A percentile compares a stretch with the other conserved stretches of the same genome.
Evolutionary conservation across 2,329 filamentous ascomycete species (phyloP).

Genomic region (Zopfia rhizophila): DNA sequence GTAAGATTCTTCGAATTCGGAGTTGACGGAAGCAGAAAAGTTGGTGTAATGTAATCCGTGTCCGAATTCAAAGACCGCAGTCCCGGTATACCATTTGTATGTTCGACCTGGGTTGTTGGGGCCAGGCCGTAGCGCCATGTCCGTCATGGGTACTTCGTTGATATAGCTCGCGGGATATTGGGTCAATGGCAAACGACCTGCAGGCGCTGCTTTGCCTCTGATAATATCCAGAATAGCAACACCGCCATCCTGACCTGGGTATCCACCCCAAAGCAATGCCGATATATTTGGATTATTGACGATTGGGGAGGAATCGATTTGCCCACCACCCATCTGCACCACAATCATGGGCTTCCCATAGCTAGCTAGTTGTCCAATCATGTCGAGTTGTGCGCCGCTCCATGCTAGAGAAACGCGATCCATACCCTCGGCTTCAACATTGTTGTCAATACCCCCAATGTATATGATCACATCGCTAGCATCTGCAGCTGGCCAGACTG

Average conservation of each 20-base stretch:
- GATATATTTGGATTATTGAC: slow-evolving; percentile 60
- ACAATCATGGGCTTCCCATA: slow-evolving; percentile 63
- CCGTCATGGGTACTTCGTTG: slow-evolving; percentile 62
- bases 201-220: slow-evolving; percentile 61
- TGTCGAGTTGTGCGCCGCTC: slow-evolving; percentile 62
- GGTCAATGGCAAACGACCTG: slow-evolving; percentile 65
- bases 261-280: slow-evolving; percentile 67
- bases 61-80: slow-evolving; percentile 65
- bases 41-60: slow-evolving; percentile 69
- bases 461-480: slow-evolving; percentile 64
- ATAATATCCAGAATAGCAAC: slow-evolving; percentile 65
- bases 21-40: slow-evolving; percentile 51
- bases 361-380: slow-evolving; percentile 60
- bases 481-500: slow-evolving; percentile 46
- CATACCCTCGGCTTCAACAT: slow-evolving; percentile 62
- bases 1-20: slow-evolving; percentile 15
- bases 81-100: slow-evolving; percentile 67
- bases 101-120: slow-evolving; percentile 63
- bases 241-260: slow-evolving; percentile 70
- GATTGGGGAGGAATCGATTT: slow-evolving; percentile 64
- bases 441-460: slow-evolving; percentile 65
- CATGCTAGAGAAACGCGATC: slow-evolving; percentile 65
- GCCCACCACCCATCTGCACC: slow-evolving; percentile 61
- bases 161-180: slow-evolving; percentile 66
- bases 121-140: slow-evolving; percentile 65